Evolutionary conservation across 75 land plant species (phyloP).

Genomic region (Cupressus sempervirens): DNA sequence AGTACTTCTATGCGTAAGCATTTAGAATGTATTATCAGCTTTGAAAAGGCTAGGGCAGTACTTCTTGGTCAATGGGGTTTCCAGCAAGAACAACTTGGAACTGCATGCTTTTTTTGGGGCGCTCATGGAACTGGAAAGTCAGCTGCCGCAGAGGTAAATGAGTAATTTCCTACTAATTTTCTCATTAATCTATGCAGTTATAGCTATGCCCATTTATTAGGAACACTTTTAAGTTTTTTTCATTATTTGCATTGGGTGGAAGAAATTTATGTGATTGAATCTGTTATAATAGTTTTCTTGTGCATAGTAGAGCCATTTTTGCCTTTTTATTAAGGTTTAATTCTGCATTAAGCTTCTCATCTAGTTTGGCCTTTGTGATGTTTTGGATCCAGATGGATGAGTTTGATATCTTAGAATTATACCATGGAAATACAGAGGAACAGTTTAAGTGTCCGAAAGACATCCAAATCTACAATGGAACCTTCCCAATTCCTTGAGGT

Average conservation of each 20-base stretch:
- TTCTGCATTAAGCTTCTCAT: background rate
- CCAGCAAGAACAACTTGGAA: slow-evolving; percentile 29
- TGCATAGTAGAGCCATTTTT: background rate
- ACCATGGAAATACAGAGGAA: background rate
- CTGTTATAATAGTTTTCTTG: background rate
- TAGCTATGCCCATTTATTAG: background rate
- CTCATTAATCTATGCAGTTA: background rate
- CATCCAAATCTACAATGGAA: background rate
- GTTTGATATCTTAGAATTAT: background rate
- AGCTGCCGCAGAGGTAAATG: slow-evolving; percentile 24
- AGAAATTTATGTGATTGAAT: background rate
- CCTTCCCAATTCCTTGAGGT: background rate
- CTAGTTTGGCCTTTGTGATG: background rate
- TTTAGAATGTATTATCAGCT: slow-evolving; percentile 19
- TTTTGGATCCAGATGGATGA: background rate
- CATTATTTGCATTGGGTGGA: background rate
- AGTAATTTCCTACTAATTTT: background rate
- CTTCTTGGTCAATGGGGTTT: slow-evolving; percentile 36
- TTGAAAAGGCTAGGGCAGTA: slow-evolving; percentile 32
- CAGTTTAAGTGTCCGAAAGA: background rate
- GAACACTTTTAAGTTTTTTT: background rate
- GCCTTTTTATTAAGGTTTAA: background rate
- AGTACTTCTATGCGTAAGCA: slow-evolving; percentile 22
- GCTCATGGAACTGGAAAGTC: slow-evolving; percentile 32
- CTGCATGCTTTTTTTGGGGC: slow-evolving; percentile 30